Evolutionary conservation across 768 basidiomycete genomes (phyloP).

Genomic region (Pisolithus marmoratus): DNA sequence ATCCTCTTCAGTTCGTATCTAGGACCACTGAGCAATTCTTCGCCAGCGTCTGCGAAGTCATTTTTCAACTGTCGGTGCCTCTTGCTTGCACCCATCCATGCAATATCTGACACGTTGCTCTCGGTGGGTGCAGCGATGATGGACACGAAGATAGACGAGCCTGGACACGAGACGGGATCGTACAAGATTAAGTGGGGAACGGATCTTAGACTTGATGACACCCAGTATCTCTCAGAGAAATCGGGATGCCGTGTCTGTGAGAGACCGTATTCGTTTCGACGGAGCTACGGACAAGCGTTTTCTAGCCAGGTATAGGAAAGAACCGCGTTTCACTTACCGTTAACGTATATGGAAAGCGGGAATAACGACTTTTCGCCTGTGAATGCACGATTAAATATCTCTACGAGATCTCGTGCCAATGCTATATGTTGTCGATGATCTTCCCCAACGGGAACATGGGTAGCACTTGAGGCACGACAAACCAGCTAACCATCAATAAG

Average conservation of each 20-base stretch:
- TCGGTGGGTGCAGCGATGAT: slow-evolving; percentile 74
- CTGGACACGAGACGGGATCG: slow-evolving; percentile 76
- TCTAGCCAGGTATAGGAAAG: background rate
- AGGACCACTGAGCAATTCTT: slow-evolving; percentile 58
- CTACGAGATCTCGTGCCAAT: slow-evolving; percentile 77
- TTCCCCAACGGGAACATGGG: slow-evolving; percentile 93
- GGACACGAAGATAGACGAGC: slow-evolving; percentile 72
- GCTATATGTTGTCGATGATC: slow-evolving; percentile 96
- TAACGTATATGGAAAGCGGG: slow-evolving; percentile 63
- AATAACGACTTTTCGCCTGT: slow-evolving; percentile 47
- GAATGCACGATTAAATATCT: slow-evolving; percentile 74
- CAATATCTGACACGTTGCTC: slow-evolving; percentile 40
- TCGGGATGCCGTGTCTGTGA: slow-evolving; percentile 76
- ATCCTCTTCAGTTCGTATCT: slow-evolving; percentile 65
- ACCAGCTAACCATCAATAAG: background rate
- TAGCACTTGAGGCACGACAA: slow-evolving; percentile 47
- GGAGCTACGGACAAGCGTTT: slow-evolving; percentile 47
- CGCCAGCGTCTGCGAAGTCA: slow-evolving; percentile 70
- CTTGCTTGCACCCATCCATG: slow-evolving; percentile 44
- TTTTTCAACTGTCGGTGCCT: slow-evolving; percentile 68
- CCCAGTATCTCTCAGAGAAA: slow-evolving; percentile 75
- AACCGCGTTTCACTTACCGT: slow-evolving; percentile 48
- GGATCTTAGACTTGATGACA: slow-evolving; percentile 61
- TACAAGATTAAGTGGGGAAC: slow-evolving; percentile 67
- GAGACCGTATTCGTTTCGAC: slow-evolving; percentile 77